Evolutionary conservation across 1,284 basidiomycete species (phyloP).

Genomic region (Puccinia triticina): DNA sequence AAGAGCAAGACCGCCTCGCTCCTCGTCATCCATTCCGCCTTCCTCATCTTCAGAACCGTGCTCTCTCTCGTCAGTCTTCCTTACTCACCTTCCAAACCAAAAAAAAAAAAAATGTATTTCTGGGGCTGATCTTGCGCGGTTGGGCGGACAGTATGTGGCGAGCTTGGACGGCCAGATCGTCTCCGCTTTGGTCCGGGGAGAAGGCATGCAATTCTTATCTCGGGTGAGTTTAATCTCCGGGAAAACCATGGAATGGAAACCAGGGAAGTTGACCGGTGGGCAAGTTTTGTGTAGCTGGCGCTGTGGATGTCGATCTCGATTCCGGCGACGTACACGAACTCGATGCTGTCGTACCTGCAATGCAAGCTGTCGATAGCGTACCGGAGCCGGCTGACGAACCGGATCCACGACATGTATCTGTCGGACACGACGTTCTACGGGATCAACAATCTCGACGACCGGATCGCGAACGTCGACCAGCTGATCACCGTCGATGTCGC

Average conservation of each 20-base stretch:
- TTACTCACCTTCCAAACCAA: not conserved
- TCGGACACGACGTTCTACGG: slow-evolving; percentile 84
- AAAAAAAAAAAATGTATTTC: not conserved
- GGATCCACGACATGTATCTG: slow-evolving; percentile 82
- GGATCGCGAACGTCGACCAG: slow-evolving; percentile 97
- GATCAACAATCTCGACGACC: slow-evolving; percentile 80
- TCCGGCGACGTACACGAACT: slow-evolving; percentile 91
- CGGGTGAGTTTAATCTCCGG: slow-evolving; percentile 29
- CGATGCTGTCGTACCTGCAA: slow-evolving; percentile 91
- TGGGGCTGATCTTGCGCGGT: not conserved
- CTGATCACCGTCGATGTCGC: slow-evolving; percentile 96
- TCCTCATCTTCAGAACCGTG: slow-evolving; percentile 44
- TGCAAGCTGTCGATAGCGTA: slow-evolving; percentile 91
- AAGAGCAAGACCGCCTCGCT: slow-evolving; percentile 46
- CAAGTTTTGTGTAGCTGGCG: slow-evolving; percentile 68
- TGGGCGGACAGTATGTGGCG: slow-evolving; percentile 36
- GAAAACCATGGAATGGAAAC: no score
- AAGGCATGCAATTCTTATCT: slow-evolving; percentile 36
- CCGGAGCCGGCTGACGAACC: slow-evolving; percentile 80
- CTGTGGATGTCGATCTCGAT: slow-evolving; percentile 92
- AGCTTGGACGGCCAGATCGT: slow-evolving; percentile 50
- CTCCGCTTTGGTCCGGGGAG: slow-evolving; percentile 44
- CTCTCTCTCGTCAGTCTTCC: slow-evolving; percentile 40
- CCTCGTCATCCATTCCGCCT: slow-evolving; percentile 49
- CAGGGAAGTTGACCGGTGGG: no score